These are phyloP conservation scores for Solanum appendiculatum DNA, from an alignment of 257 asterid genomes.

Conservation along the genomic window DNA sequence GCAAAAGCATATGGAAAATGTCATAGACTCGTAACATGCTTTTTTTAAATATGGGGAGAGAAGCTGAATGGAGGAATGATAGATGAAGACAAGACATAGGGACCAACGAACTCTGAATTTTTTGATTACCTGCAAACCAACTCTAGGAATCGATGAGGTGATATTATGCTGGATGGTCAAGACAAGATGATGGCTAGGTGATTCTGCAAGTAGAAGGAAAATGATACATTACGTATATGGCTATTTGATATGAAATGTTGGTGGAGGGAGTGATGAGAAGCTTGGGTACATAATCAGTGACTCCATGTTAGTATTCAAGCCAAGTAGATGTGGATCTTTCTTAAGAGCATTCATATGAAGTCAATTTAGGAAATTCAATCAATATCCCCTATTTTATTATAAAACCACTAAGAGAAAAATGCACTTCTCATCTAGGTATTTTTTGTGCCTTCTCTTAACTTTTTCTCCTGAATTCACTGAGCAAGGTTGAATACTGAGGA, in stretches of 20 bases:
- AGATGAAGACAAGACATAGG: neutral
- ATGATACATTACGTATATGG: neutral
- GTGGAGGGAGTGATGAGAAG: neutral
- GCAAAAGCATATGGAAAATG: neutral
- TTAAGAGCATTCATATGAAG: neutral
- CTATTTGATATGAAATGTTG: neutral
- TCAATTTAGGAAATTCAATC: neutral
- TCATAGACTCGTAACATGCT: neutral
- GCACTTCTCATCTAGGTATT: neutral
- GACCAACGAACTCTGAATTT: neutral
- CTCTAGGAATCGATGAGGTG: constrained; percentile 86
- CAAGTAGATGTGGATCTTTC: neutral
- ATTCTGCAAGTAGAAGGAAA: constrained; percentile 36
- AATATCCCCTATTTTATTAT: neutral
- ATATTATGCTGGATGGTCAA: constrained; percentile 64
- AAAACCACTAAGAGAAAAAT: neutral
- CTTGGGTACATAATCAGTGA: neutral
- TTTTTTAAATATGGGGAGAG: neutral
- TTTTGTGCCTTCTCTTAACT: neutral
- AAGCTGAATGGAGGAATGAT: neutral
- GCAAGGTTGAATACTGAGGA: neutral
- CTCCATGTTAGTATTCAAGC: neutral
- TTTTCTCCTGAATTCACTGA: neutral
- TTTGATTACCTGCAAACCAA: constrained; percentile 79
- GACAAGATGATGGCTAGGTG: constrained; percentile 34